Evolutionary conservation across 2,329 filamentous ascomycete genomes (phyloP).

Genomic region (Penicillium sp.): DNA sequence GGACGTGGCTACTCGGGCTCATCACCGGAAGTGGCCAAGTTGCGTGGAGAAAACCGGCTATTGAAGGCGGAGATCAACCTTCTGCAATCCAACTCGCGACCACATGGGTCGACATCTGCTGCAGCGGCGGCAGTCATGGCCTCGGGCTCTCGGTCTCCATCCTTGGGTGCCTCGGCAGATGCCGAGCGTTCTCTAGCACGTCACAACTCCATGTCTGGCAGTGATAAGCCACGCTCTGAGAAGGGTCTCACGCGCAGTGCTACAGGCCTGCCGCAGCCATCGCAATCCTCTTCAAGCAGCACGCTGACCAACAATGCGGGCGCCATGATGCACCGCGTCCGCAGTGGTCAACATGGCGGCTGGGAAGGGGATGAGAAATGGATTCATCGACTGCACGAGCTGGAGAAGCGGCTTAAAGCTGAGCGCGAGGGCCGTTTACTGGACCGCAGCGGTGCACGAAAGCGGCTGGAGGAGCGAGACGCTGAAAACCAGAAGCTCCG

Average conservation of each 20-base stretch:
- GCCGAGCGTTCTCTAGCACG: slow-evolving; percentile 47
- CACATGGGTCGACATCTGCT: slow-evolving; percentile 44
- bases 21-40: slow-evolving; percentile 52
- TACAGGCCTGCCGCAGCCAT: slow-evolving; percentile 32
- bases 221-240: slow-evolving; percentile 25
- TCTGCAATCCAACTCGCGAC: slow-evolving; percentile 59
- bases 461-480: slow-evolving; percentile 70
- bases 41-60: slow-evolving; percentile 56
- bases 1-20: slow-evolving; percentile 28
- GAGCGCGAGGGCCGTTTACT: slow-evolving; percentile 81
- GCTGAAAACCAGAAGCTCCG: slow-evolving; percentile 66
- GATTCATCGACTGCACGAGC: slow-evolving; percentile 76
- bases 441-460: slow-evolving; percentile 75
- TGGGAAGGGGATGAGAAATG: slow-evolving; percentile 57
- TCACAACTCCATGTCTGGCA: slow-evolving; percentile 50
- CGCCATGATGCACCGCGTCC: slow-evolving; percentile 23
- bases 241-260: slow-evolving; percentile 28
- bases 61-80: slow-evolving; percentile 61
- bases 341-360: slow-evolving; percentile 16
- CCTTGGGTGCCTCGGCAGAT: slow-evolving; percentile 22
- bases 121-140: slow-evolving; percentile 33
- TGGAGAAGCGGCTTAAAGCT: slow-evolving; percentile 82
- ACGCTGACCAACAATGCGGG: slow-evolving; percentile 28
- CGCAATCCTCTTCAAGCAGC: slow-evolving; percentile 30
- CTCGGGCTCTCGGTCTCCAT: slow-evolving; percentile 18